Evolutionary conservation across 2,329 filamentous ascomycete genomes (phyloP).

Genomic region (Exophiala spinifera): DNA sequence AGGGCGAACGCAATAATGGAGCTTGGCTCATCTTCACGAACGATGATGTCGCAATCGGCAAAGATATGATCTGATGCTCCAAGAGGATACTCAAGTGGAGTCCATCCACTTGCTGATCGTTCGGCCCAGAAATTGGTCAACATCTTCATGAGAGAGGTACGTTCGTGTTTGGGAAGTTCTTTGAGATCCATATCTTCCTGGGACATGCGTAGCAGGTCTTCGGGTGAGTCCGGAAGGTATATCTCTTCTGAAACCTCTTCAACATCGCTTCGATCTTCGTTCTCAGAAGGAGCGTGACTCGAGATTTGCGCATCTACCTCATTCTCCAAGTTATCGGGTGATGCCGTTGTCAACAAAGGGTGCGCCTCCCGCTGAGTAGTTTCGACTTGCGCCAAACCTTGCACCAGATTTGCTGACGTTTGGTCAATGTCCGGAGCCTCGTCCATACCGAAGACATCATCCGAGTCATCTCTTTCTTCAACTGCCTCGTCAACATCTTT

Average conservation of each 20-base stretch:
- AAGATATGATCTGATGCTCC: constrained; percentile 89
- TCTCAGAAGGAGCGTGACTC: constrained; percentile 58
- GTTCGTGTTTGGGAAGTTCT: constrained; percentile 87
- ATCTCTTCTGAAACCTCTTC: constrained; percentile 72
- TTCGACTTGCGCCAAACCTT: constrained; percentile 33
- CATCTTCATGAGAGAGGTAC: constrained; percentile 90
- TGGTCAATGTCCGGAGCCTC: constrained; percentile 24
- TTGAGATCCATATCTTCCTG: constrained; percentile 58
- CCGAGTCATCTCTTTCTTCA: constrained; percentile 68
- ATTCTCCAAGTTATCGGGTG: constrained; percentile 36
- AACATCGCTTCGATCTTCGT: constrained; percentile 65
- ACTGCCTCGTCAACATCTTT: constrained; percentile 91
- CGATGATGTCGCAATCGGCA: constrained; percentile 93
- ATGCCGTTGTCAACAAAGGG: constrained; percentile 35
- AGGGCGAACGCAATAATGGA: constrained; percentile 92
- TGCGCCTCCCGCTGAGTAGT: constrained; percentile 35
- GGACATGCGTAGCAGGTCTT: constrained; percentile 49
- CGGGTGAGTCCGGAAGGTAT: constrained; percentile 52
- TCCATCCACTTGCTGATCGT: constrained; percentile 91
- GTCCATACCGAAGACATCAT: constrained; percentile 49
- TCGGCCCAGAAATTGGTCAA: constrained; percentile 98
- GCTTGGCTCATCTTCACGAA: constrained; percentile 94
- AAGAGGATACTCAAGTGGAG: constrained; percentile 86
- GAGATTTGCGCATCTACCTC: constrained; percentile 48
- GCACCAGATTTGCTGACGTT: constrained; percentile 26